Percentiles rank a stretch among this genome's conserved stretches.
phyloP scores from a whole-genome alignment of 1,284 basidiomycete genomes.

The Fistulina hepatica region DNA sequence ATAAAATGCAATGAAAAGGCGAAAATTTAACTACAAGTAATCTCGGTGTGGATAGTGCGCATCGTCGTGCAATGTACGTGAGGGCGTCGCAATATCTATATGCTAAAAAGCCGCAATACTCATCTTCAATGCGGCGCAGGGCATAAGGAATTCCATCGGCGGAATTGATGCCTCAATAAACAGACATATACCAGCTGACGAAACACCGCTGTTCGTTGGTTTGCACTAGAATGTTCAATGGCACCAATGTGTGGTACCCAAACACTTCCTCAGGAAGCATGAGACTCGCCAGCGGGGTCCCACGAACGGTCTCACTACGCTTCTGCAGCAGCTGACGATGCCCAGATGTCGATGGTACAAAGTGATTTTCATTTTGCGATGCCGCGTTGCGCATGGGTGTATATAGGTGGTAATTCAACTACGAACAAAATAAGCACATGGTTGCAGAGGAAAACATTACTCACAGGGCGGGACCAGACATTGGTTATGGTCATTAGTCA shows the following conservation, averaged over 20 bases:
- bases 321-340: conserved; percentile 69
- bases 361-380: conserved; percentile 21
- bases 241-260: conserved; percentile 83
- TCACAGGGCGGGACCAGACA: no score
- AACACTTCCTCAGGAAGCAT: conserved; percentile 81
- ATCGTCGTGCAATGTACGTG: no score
- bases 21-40: no score
- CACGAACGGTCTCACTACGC: conserved; percentile 66
- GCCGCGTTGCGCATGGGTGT: conserved; percentile 59
- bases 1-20: no score
- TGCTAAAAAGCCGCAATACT: no score
- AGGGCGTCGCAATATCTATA: no score
- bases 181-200: conserved; percentile 66
- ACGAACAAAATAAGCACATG: no score
- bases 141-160: conserved; percentile 75
- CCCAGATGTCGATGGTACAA: conserved; percentile 45
- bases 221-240: conserved; percentile 48
- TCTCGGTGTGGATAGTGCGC: no score
- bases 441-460: no score
- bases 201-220: conserved; percentile 51
- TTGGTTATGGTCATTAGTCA: no score
- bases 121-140: conserved; percentile 81
- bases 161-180: conserved; percentile 76
- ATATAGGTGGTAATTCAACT: conserved; percentile 92
- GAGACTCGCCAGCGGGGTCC: conserved; percentile 28